phyloP scores from a whole-genome alignment of 1,284 basidiomycete species.

The Caloboletus firmus region DNA sequence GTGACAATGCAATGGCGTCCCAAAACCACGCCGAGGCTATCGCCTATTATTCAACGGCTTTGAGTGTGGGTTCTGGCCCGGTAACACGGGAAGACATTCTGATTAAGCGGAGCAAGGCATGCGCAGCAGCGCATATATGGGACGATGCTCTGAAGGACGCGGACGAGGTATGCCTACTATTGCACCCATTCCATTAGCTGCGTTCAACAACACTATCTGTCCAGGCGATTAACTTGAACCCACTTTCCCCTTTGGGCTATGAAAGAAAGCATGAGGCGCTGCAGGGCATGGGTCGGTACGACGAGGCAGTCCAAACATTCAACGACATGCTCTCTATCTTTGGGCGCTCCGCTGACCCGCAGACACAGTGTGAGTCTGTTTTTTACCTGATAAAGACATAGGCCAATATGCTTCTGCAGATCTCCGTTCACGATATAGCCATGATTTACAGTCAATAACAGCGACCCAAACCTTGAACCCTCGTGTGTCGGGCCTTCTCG shows the following conservation, averaged over 20 bases:
- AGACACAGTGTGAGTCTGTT: neutral
- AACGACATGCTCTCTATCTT: neutral
- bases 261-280: slow-evolving; percentile 1
- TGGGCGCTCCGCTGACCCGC: neutral
- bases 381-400: neutral
- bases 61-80: neutral
- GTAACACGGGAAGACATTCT: neutral
- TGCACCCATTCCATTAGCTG: neutral
- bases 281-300: slow-evolving; percentile 1
- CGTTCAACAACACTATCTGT: neutral
- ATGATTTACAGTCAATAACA: neutral
- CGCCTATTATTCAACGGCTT: neutral
- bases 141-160: slow-evolving; percentile 4
- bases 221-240: slow-evolving; percentile 5
- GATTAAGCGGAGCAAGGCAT: slow-evolving; percentile 7
- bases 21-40: slow-evolving; percentile 8
- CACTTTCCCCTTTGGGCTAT: neutral
- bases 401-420: neutral
- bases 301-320: neutral
- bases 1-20: neutral
- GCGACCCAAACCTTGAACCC: neutral
- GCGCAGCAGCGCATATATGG: neutral
- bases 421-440: neutral
- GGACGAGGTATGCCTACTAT: slow-evolving; percentile 1
- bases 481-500: neutral